Evolutionary conservation across 2,329 filamentous ascomycete species (phyloP).

Genomic region (Teratosphaeria epicoccoides): DNA sequence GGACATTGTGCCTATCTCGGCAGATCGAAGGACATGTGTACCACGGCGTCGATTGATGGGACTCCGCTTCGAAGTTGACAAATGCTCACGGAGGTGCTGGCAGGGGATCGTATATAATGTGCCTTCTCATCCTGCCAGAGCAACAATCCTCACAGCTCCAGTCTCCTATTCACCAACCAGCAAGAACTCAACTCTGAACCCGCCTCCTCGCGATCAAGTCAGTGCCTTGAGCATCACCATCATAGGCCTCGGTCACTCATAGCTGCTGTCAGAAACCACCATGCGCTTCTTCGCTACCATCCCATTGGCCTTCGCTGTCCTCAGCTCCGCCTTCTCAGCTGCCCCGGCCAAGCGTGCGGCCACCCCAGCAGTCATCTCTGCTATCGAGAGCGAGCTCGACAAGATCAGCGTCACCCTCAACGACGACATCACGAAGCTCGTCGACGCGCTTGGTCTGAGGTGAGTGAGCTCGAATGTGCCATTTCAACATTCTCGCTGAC

Average conservation of each 20-base stretch:
- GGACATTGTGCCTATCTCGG: not conserved
- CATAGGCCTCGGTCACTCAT: not conserved
- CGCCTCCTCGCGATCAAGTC: not conserved
- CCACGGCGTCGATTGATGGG: not conserved
- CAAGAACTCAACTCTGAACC: not conserved
- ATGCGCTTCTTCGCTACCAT: not conserved
- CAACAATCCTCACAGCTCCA: not conserved
- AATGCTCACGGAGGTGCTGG: not conserved
- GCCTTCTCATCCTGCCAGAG: not conserved
- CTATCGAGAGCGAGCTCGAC: not conserved
- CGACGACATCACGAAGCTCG: not conserved
- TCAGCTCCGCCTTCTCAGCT: not conserved
- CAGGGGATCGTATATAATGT: not conserved
- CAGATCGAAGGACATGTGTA: not conserved
- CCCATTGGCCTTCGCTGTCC: not conserved
- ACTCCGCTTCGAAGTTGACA: not conserved
- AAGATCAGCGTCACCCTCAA: not conserved
- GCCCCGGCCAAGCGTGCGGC: not conserved
- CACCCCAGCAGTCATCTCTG: not conserved
- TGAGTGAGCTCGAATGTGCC: not conserved
- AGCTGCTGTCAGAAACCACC: not conserved
- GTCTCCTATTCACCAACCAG: not conserved
- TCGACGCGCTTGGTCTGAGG: not conserved
- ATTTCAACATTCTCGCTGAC: not conserved
- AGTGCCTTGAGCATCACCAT: not conserved